A percentile compares a stretch with the other conserved stretches of the same genome.
These are phyloP conservation scores for Ramularia collo-cygni DNA, from an alignment of 2,329 filamentous ascomycete genomes.

Conservation along the genomic window DNA sequence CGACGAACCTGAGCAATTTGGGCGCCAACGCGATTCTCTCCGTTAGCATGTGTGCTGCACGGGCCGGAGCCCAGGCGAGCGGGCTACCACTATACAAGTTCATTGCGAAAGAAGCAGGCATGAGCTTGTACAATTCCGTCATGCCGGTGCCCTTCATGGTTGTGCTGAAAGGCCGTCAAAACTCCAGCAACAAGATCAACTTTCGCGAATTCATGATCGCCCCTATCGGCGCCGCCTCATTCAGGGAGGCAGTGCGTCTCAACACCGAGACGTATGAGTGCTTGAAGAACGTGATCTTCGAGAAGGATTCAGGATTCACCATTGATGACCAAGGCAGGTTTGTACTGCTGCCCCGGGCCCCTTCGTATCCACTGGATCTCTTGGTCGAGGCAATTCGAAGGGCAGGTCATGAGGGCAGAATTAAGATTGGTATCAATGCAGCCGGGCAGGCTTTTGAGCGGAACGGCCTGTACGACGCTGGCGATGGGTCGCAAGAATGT, in stretches of 20 bases:
- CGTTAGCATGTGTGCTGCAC: constrained; percentile 76
- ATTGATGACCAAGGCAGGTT: constrained; percentile 23
- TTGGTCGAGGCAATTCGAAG: constrained; percentile 18
- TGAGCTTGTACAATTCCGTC: constrained; percentile 78
- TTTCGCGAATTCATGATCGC: constrained; percentile 98
- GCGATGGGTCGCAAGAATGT: constrained; percentile 32
- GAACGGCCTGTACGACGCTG: too few species aligned
- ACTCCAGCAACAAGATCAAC: constrained; percentile 45
- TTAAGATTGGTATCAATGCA: too few species aligned
- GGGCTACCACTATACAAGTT: constrained; percentile 80
- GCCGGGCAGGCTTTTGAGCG: too few species aligned
- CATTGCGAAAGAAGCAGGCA: constrained; percentile 78
- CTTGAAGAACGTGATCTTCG: constrained; percentile 16
- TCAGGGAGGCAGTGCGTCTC: constrained; percentile 15
- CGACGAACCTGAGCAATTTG: constrained; percentile 77
- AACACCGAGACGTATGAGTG: constrained; percentile 20
- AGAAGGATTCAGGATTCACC: constrained; percentile 16
- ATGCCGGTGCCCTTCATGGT: constrained; percentile 91
- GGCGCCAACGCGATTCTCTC: constrained; percentile 86
- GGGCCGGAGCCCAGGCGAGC: constrained; percentile 86
- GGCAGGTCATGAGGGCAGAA: too few species aligned
- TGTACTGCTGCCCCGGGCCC: constrained; percentile 19
- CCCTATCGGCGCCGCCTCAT: constrained; percentile 36
- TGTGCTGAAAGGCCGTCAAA: constrained; percentile 66
- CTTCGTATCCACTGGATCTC: constrained; percentile 19